These are phyloP conservation scores for Ceratocystis cubensis DNA, from an alignment of 2,329 filamentous ascomycete genomes.

Conservation along the genomic window DNA sequence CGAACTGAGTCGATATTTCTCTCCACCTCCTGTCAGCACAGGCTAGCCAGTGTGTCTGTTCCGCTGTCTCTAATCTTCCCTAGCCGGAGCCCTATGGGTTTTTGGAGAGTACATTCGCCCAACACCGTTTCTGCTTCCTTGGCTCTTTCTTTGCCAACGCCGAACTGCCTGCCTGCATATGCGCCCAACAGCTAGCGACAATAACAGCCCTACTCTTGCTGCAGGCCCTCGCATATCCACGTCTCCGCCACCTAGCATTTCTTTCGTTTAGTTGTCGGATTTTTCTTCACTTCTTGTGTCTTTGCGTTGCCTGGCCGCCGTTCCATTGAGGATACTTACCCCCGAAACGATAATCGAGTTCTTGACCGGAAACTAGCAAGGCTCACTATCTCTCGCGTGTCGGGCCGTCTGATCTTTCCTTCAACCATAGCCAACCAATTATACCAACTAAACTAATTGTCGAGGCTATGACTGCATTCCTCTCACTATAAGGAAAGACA, in stretches of 20 bases:
- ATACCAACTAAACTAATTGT: not conserved
- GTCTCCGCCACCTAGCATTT: not conserved
- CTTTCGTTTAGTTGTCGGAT: not conserved
- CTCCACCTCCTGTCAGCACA: not conserved
- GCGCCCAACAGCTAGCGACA: constrained; percentile 5
- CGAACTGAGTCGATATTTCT: not conserved
- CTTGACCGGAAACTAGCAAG: too few relatives aligned
- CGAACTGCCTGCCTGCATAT: constrained; percentile 9
- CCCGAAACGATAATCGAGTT: not conserved
- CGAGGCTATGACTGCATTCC: constrained; percentile 3
- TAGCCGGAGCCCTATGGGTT: too few relatives aligned
- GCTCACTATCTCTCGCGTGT: too few relatives aligned
- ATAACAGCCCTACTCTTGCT: not conserved
- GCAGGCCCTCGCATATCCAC: not conserved
- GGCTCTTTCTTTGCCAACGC: not conserved
- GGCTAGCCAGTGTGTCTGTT: not conserved
- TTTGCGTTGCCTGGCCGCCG: not conserved
- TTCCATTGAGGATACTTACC: not conserved
- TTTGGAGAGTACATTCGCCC: too few relatives aligned
- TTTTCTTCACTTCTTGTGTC: not conserved
- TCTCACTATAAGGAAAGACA: constrained; percentile 19
- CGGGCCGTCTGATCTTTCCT: not conserved
- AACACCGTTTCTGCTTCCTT: not conserved
- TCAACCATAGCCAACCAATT: not conserved
- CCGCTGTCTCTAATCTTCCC: not conserved